Percentiles rank a stretch among this genome's conserved stretches.
Evolutionary conservation across 2,329 filamentous ascomycete species (phyloP).

Genomic region (Blumeria graminis): DNA sequence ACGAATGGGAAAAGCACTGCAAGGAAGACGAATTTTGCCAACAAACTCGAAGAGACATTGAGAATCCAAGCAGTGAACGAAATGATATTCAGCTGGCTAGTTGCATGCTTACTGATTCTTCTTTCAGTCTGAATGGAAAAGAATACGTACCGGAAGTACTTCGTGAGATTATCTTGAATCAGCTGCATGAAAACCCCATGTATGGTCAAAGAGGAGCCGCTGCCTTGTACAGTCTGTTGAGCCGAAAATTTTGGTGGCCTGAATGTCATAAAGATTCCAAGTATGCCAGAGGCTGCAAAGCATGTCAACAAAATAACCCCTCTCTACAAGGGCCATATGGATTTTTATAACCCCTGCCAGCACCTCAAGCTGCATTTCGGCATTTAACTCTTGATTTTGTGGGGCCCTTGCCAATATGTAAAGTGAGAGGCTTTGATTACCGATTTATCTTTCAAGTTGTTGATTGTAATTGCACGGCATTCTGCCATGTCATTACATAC

Average conservation of each 20-base stretch:
- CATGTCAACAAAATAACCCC: not conserved
- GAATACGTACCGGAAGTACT: not conserved
- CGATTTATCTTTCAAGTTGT: not conserved
- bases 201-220: not conserved
- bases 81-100: not conserved
- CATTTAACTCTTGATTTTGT: not conserved
- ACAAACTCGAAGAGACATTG: not conserved
- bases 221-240: not conserved
- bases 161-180: not conserved
- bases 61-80: not conserved
- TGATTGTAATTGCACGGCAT: too few species aligned
- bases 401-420: not conserved
- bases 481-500: too few species aligned
- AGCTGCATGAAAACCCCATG: not conserved
- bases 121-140: not conserved
- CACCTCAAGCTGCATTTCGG: not conserved
- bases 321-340: not conserved
- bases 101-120: not conserved
- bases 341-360: not conserved
- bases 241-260: not conserved
- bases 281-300: not conserved
- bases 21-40: not conserved
- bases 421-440: not conserved
- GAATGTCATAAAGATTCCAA: not conserved
- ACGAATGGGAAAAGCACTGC: not conserved